A percentile compares a stretch with the other conserved stretches of the same genome.
These are phyloP conservation scores for Aspergillus sp. DNA, from an alignment of 2,329 filamentous ascomycete genomes.

Conservation along the genomic window DNA sequence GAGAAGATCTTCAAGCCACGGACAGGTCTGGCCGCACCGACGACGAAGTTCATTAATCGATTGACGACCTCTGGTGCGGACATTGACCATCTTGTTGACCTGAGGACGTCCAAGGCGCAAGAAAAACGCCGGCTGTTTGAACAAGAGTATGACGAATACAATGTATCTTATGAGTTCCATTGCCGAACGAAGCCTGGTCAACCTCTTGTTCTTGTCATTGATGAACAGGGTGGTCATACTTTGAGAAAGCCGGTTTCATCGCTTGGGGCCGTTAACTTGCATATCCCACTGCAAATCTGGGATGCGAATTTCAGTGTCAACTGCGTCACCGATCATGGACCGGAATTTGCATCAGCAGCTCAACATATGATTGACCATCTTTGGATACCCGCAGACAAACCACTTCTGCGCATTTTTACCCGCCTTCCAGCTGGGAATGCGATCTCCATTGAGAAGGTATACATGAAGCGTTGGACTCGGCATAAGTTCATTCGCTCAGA, in stretches of 20 bases:
- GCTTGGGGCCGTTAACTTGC: constrained; percentile 41
- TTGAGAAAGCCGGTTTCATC: constrained; percentile 28
- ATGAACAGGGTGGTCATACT: constrained; percentile 33
- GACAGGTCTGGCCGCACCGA: constrained; percentile 28
- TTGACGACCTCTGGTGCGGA: constrained; percentile 45
- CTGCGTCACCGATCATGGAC: constrained; percentile 31
- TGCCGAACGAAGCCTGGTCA: constrained; percentile 37
- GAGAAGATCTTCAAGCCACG: constrained; percentile 35
- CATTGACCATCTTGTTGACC: constrained; percentile 41
- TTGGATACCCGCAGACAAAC: constrained; percentile 33
- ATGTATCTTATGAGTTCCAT: constrained; percentile 43
- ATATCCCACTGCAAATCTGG: constrained; percentile 44
- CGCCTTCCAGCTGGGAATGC: constrained; percentile 26
- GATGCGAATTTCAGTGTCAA: constrained; percentile 40
- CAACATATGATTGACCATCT: constrained; percentile 37
- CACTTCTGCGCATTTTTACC: constrained; percentile 32
- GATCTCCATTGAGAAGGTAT: constrained; percentile 34
- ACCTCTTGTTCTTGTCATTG: constrained; percentile 35
- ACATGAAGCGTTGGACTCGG: constrained; percentile 38
- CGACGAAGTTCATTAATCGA: constrained; percentile 38
- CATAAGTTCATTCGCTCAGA: constrained; percentile 28
- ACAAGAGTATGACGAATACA: constrained; percentile 22
- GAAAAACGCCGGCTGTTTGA: constrained; percentile 31
- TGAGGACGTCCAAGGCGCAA: constrained; percentile 28
- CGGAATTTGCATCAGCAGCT: constrained; percentile 32